Percentiles rank a stretch among this genome's conserved stretches.
phyloP scores from a whole-genome alignment of 2,329 filamentous ascomycete species.

The Fusarium praegraminearum region DNA sequence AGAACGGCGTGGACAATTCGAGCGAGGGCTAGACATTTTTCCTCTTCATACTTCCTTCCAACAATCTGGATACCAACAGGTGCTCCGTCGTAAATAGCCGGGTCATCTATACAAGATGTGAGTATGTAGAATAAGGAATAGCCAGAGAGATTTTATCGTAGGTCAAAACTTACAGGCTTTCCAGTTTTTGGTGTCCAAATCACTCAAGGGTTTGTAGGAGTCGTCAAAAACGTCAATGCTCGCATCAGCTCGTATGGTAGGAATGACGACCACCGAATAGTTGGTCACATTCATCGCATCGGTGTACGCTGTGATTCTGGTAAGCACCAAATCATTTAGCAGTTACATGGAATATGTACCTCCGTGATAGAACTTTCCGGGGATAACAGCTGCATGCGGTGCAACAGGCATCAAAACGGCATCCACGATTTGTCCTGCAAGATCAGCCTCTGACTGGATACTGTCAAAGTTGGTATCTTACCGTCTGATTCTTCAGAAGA shows the following conservation, averaged over 20 bases:
- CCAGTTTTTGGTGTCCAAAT: conserved; percentile 58
- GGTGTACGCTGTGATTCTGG: conserved; percentile 45
- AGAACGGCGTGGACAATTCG: not conserved
- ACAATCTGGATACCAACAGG: conserved; percentile 36
- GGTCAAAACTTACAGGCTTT: conserved; percentile 58
- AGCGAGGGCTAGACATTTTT: conserved; percentile 29
- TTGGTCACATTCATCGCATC: conserved; percentile 65
- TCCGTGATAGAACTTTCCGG: conserved; percentile 57
- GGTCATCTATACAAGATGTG: conserved; percentile 8
- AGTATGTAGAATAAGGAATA: no score
- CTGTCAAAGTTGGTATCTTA: conserved; percentile 44
- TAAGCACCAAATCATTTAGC: not conserved
- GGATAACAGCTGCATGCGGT: conserved; percentile 62
- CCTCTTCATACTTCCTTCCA: conserved; percentile 34
- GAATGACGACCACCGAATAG: conserved; percentile 66
- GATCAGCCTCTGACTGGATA: fast-evolving
- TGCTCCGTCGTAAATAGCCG: conserved; percentile 14
- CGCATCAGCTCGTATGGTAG: conserved; percentile 66
- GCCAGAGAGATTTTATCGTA: fast-evolving
- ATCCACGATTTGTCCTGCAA: conserved; percentile 63
- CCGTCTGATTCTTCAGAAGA: conserved; percentile 62
- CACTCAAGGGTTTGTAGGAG: conserved; percentile 55
- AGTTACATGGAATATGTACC: conserved; percentile 7
- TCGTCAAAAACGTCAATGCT: conserved; percentile 58
- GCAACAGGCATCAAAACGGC: conserved; percentile 64